phyloP scores from a whole-genome alignment of 768 basidiomycete genomes.

The Mycena amicta region DNA sequence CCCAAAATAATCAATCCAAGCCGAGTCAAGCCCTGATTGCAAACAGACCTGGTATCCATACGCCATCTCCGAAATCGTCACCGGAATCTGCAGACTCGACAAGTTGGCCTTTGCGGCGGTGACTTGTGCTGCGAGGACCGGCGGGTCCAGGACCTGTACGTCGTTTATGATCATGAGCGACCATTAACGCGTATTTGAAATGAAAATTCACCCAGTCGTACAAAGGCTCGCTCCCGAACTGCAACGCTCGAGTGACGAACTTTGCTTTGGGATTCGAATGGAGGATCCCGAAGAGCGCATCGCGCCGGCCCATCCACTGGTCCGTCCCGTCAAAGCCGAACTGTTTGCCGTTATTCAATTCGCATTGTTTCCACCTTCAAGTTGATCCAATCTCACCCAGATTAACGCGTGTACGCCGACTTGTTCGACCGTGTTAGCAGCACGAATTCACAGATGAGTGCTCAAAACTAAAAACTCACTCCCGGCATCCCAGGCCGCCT shows the following conservation, averaged over 20 bases:
- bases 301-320: slow-evolving; percentile 56
- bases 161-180: no score
- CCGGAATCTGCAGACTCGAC: slow-evolving; percentile 57
- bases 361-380: not conserved
- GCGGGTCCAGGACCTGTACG: slow-evolving; percentile 49
- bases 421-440: no score
- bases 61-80: slow-evolving; percentile 70
- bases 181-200: no score
- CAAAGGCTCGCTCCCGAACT: slow-evolving; percentile 74
- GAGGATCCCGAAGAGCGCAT: slow-evolving; percentile 52
- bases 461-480: no score
- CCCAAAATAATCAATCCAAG: not conserved
- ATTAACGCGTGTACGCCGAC: slow-evolving; percentile 75
- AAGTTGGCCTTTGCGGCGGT: slow-evolving; percentile 49
- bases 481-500: slow-evolving; percentile 69
- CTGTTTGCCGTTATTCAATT: no score
- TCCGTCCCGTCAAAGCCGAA: slow-evolving; percentile 52
- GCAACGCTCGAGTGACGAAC: slow-evolving; percentile 64
- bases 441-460: no score
- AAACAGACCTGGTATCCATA: slow-evolving; percentile 52
- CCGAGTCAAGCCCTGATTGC: not conserved
- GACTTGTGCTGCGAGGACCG: slow-evolving; percentile 54
- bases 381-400: slow-evolving; percentile 50
- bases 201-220: slow-evolving; percentile 55
- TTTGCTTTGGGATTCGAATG: slow-evolving; percentile 64